phyloP scores from a whole-genome alignment of 1,284 basidiomycete genomes.

The Laetiporus sulphureus region DNA sequence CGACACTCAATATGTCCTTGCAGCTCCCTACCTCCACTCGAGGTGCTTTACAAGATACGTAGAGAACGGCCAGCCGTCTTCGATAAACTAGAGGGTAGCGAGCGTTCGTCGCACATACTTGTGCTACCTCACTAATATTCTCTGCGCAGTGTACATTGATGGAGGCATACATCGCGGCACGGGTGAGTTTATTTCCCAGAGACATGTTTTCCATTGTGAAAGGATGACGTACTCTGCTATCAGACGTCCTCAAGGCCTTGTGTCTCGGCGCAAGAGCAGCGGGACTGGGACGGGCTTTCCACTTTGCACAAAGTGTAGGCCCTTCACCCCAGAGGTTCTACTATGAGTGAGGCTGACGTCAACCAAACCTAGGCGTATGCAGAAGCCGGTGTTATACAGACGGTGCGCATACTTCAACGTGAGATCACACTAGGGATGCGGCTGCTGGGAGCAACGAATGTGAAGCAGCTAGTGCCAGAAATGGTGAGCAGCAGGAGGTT shows the following conservation, averaged over 20 bases:
- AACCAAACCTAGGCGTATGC: conserved; percentile 81
- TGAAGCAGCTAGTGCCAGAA: conserved; percentile 71
- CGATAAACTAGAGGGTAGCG: conserved; percentile 54
- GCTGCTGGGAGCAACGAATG: conserved; percentile 66
- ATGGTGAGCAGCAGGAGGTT: conserved; percentile 44
- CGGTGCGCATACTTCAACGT: conserved; percentile 67
- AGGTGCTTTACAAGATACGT: conserved; percentile 70
- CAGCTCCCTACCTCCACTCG: conserved; percentile 66
- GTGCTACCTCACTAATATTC: neutral
- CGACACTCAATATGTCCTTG: neutral
- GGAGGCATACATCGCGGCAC: conserved; percentile 85
- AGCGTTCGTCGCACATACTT: neutral
- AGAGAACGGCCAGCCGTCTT: conserved; percentile 75
- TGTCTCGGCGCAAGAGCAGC: conserved; percentile 89
- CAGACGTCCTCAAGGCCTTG: conserved; percentile 85
- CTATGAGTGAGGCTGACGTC: too few species aligned
- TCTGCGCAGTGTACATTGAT: conserved; percentile 71
- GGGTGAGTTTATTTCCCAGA: conserved; percentile 33
- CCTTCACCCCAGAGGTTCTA: neutral
- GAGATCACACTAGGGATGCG: conserved; percentile 82
- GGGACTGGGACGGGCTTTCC: conserved; percentile 83
- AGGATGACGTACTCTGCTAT: neutral
- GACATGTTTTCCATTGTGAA: neutral
- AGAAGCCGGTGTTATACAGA: conserved; percentile 72
- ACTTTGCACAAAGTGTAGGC: conserved; percentile 82